Evolutionary conservation across 1,284 basidiomycete species (phyloP), one percentile per base, ranked within the genome.

Genomic region (Fistulina hepatica): DNA sequence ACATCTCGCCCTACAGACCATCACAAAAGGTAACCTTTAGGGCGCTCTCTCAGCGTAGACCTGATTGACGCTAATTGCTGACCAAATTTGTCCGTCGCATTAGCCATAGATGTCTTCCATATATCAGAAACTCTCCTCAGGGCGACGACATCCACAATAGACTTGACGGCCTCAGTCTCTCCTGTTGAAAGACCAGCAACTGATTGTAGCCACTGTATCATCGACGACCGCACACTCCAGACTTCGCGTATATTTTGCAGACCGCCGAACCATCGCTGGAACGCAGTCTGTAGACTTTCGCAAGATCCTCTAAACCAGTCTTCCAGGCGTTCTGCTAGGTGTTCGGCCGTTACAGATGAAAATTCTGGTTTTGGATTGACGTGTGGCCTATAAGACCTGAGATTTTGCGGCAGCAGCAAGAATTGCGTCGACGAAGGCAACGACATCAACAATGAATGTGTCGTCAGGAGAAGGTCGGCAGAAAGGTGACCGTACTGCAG

Each of bases 361-460:
- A 71, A 72, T 2, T 68, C 56, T 1, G 81, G 76, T 7, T 60
- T 57, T 8, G 73, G 56, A 47, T 85, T 81, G 40, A 86, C 65
- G 50, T 81, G 84, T 15, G 84, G 83, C 47, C 72, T 77, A 52
- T 84, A 86, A 8, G 69, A 66, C 43, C 66, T 66, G 44, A 88
- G 67, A 41, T 64, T 70, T 3, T 63, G 52, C 0, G 82, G 81
- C 0, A 88, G 65, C 28, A 81, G 61, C 16, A 73, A 63, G 47
- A 84, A 72, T 43, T 82, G 77, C 9, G 76, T 70, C 0, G 81
- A 79, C 2, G 83, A 84, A 0, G 82, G 82, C 13, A 88, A 64
- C 10, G 67, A 67, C 12, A 64, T 59, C 17, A 88, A 63, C 16
- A 86, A 56, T 1, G 63, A 55, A 33, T 73, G 72, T 3, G 81